phyloP scores from a whole-genome alignment of 139 green algal genomes.

The Chlorella sp. region DNA sequence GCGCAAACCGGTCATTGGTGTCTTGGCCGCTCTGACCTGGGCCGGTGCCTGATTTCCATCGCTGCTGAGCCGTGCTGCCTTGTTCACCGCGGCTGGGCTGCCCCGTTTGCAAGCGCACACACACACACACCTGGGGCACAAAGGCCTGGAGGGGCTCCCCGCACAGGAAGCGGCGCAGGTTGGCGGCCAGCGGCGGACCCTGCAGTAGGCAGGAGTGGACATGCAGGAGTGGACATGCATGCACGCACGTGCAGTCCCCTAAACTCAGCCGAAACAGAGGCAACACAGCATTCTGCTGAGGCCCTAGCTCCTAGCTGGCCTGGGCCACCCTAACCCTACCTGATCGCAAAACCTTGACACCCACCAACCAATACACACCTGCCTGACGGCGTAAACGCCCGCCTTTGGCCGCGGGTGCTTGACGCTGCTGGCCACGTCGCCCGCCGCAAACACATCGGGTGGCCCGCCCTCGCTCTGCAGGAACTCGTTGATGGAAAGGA shows the following conservation, averaged over 20 bases:
- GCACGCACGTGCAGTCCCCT: neutral
- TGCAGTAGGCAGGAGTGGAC: constrained; percentile 16
- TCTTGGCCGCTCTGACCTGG: too few species aligned
- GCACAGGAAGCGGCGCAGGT: constrained; percentile 66
- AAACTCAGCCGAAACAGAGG: too few species aligned
- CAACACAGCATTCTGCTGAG: too few species aligned
- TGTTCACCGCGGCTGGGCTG: too few species aligned
- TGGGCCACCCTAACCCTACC: too few species aligned
- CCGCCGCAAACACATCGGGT: constrained; percentile 83
- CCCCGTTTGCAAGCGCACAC: too few species aligned
- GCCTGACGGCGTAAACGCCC: constrained; percentile 93
- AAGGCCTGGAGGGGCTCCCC: constrained; percentile 63
- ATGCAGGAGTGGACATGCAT: neutral
- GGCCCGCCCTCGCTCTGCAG: constrained; percentile 48
- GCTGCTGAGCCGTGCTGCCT: too few species aligned
- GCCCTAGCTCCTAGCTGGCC: too few species aligned
- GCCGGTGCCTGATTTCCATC: too few species aligned
- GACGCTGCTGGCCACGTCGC: constrained; percentile 71
- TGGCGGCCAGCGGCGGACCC: constrained; percentile 74
- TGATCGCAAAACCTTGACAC: too few species aligned
- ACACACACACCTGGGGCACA: constrained; percentile 62
- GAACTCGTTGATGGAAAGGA: constrained; percentile 74
- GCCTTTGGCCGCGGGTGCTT: constrained; percentile 88
- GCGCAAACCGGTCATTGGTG: too few species aligned
- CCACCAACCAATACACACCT: too few species aligned